Conservation (phyloP, 2,329 filamentous ascomycete genomes). For the Cladophialophora immunda region DNA sequence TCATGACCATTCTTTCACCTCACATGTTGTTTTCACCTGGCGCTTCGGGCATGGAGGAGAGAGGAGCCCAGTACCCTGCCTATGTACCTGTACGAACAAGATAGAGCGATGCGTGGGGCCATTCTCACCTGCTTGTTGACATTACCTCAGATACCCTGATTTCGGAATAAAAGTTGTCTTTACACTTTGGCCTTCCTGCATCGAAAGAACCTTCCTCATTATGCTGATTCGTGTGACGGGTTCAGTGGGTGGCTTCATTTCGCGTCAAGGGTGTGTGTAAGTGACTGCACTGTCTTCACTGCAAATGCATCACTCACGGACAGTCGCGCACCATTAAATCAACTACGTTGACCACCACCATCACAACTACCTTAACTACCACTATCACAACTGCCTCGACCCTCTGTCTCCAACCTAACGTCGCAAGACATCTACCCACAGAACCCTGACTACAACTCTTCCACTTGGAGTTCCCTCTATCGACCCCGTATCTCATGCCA, state of each 20-base stretch:
- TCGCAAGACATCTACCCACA: not conserved
- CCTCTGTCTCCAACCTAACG: not conserved
- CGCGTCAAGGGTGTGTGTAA: too few species aligned
- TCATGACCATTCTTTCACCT: not conserved
- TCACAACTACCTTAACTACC: too few species aligned
- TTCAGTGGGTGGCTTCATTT: too few species aligned
- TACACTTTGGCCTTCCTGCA: not conserved
- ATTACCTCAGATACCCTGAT: constrained; percentile 19
- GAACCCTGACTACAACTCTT: not conserved
- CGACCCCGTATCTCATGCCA: not conserved
- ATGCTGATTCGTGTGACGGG: not conserved
- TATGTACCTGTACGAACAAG: constrained; percentile 3
- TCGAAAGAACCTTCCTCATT: not conserved
- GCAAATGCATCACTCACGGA: too few species aligned
- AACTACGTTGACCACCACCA: too few species aligned
- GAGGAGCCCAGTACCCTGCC: not conserved
- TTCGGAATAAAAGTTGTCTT: constrained; percentile 12
- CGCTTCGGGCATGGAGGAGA: not conserved
- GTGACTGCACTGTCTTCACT: too few species aligned
- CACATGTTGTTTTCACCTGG: not conserved
- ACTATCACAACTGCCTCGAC: too few species aligned
- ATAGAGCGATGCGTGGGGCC: not conserved
- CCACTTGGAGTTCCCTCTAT: not conserved
- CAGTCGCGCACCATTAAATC: too few species aligned
- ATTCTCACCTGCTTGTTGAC: constrained; percentile 10